phyloP scores from a whole-genome alignment of 495 filamentous ascomycete genomes.

The Trichoderma erinaceum region DNA sequence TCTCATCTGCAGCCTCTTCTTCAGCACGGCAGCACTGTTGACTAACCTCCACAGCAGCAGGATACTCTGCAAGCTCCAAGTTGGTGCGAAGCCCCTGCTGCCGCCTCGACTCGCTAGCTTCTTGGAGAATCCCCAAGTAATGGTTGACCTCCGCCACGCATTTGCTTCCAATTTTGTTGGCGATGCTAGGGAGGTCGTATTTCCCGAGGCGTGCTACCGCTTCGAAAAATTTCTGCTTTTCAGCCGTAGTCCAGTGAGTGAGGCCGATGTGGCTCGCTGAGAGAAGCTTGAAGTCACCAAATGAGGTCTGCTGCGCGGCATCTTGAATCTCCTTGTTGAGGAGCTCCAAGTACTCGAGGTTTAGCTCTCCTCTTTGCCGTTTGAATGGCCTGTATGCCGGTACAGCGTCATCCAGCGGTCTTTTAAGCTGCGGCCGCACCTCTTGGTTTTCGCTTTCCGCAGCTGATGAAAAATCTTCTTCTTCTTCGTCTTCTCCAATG shows the following conservation, averaged over 20 bases:
- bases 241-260: conserved; percentile 59
- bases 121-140: conserved; percentile 57
- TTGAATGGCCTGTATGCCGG: conserved; percentile 25
- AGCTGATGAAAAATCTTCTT: neutral
- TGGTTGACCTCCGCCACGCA: conserved; percentile 64
- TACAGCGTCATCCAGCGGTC: neutral
- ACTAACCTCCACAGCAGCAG: conserved; percentile 69
- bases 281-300: conserved; percentile 21
- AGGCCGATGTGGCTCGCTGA: conserved; percentile 54
- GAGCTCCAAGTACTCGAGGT: conserved; percentile 50
- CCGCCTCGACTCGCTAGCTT: conserved; percentile 22
- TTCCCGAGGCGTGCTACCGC: conserved; percentile 56
- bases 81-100: neutral
- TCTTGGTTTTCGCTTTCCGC: conserved; percentile 9
- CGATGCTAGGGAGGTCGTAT: conserved; percentile 53
- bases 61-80: conserved; percentile 43
- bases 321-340: conserved; percentile 51
- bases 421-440: neutral
- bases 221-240: conserved; percentile 66
- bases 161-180: conserved; percentile 62
- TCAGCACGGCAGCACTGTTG: conserved; percentile 58
- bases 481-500: conserved; percentile 16
- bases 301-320: conserved; percentile 25
- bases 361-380: conserved; percentile 36
- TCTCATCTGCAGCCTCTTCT: conserved; percentile 57